Evolutionary conservation across 106 monocot genomes (phyloP), one percentile per base, ranked within the genome.

Genomic region (Triglochin maritima): DNA sequence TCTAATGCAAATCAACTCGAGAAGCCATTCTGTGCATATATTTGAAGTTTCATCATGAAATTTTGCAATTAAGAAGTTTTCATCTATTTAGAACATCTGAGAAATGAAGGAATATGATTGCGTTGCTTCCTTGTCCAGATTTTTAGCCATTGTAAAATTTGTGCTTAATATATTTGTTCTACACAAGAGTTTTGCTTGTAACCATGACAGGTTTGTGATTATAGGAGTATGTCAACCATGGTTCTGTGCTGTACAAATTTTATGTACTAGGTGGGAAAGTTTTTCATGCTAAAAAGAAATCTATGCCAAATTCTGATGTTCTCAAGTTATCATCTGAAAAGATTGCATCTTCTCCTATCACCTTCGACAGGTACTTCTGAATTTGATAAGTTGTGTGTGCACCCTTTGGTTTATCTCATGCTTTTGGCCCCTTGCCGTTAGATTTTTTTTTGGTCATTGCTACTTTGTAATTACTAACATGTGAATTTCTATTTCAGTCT

Each of bases 151-250:
- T 29, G 29, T 29, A 29, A 29, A 29, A 29, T 29, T 29, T 29
- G 29, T 29, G 29, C 29, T 29, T 29, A 29, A 29, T 29, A 29
- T 29, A 29, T 29, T 29, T 29, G 29, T 29, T 29, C 29, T 29
- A 29, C 29, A 29, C 29, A 29, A 29, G 29, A 29, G 29, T 29
- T 29, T 29, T 29, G 29, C 29, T 29, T 29, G 29, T 29, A 29
- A 29, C 29, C 29, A 29, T 29, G 29, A 29, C 29, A 29, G 29
- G 29, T 29, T 29, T 29, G 29, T 29, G 29, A 46, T 41, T 72
- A 73, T 74, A 98, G 96, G 96, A 98, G 79, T 98, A 88, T 79
- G 84, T 98, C 16, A 88, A 92, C 69, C 96, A 98, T 72, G 84
- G 92, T 9, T 88, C 96, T 5, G 66, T 44, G 7, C 71, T 98